Base-by-base conservation (phyloP, 2,329 filamentous ascomycete genomes). In the Hypoxylon sp. region DNA sequence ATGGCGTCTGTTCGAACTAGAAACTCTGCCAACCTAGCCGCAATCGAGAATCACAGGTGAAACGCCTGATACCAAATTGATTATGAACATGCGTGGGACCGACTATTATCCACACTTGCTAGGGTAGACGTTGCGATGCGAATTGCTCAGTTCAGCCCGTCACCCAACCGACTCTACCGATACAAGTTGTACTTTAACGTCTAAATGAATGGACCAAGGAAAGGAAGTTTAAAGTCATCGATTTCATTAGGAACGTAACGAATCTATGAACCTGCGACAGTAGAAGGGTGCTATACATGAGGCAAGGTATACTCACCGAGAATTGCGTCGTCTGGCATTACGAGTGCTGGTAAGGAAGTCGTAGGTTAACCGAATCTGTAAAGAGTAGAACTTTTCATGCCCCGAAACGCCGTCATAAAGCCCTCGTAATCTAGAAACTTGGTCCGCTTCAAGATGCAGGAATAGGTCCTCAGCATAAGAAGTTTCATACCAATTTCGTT, bases 371-470 rank as follows among this genome's bases (percentile, higher is more conserved):
- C 61, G 54, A 53, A 65, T 50, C 51, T 22, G 44, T 12, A 50
- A 58, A 22, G 36, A 32, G 22, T 46, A 51, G 38, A 66, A 55
- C 65, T 73, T 74, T 74, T 69, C 59, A 62, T 73, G 56, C 65
- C 75, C 75, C 75, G 71, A 68, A 74, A 77, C 73, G 76, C 74
- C 72, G 60, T 74, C 71, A 74, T 72, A 73, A 68, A 75, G 70
- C 75, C 74, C 74, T 73, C 73, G 70, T 74, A 72, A 73, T 72
- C 64, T 61, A 54, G 68, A 74, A 76, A 70, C 59, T 72, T 71
- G 72, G 72, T 78, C 75, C 75, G 68, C 76, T 72, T 72, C 70
- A 57, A 68, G 61, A 71, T 72, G 68, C 72, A 67, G 64, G n/a
- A 26, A 57, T 12, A 14, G 22, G 42, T 24, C 58, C 38, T 38